Evolutionary conservation across 305 asterid species (phyloP).

Genomic region (Nicotiana rustica): DNA sequence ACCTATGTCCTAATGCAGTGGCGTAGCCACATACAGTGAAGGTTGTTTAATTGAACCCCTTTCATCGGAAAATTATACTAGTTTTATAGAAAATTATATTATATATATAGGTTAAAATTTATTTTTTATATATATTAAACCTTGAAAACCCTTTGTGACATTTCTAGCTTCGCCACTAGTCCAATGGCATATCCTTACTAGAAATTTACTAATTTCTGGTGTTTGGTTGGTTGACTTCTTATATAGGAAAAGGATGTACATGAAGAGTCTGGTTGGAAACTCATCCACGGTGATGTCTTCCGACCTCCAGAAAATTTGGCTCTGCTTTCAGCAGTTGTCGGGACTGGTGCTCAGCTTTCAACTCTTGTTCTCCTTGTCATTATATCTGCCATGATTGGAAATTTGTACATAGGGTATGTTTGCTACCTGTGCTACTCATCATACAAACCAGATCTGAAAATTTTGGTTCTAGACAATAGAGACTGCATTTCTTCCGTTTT

Average conservation of each 20-base stretch:
- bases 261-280: slow-evolving; percentile 64
- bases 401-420: slow-evolving; percentile 72
- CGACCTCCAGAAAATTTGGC: slow-evolving; percentile 70
- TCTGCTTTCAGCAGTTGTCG: slow-evolving; percentile 73
- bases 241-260: slow-evolving; percentile 70
- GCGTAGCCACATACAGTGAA: no score
- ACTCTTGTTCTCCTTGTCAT: slow-evolving; percentile 78
- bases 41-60: no score
- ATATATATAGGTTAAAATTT: no score
- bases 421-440: background rate
- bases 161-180: no score
- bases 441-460: background rate
- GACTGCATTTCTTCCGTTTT: background rate
- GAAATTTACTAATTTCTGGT: background rate
- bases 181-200: background rate
- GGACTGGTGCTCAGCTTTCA: slow-evolving; percentile 81
- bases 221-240: slow-evolving; percentile 23
- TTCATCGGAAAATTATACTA: no score
- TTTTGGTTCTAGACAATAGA: background rate
- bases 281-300: slow-evolving; percentile 68
- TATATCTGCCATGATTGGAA: slow-evolving; percentile 67
- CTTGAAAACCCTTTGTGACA: no score
- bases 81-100: no score
- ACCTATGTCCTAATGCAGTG: background rate
- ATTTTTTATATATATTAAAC: no score